Conservation (phyloP, 768 basidiomycete species). For the Kwoniella sp. region DNA sequence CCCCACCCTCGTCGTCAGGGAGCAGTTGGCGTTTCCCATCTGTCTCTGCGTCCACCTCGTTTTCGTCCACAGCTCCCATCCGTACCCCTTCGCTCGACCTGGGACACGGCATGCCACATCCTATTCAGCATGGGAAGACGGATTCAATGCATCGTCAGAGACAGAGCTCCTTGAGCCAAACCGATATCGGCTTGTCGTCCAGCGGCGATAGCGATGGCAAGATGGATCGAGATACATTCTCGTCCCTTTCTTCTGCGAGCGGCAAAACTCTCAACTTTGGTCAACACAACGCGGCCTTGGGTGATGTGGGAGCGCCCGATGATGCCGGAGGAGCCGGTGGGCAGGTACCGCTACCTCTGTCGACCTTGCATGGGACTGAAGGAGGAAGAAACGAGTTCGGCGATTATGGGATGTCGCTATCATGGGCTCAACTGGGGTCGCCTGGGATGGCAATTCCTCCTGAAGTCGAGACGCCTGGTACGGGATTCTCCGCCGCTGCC, state of each 20-base stretch:
- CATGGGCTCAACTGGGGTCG: neutral
- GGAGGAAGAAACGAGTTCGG: neutral
- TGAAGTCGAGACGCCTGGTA: neutral
- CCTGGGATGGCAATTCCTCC: neutral
- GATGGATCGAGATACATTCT: neutral
- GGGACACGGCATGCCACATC: neutral
- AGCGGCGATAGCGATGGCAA: neutral
- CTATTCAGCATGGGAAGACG: neutral
- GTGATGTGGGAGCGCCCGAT: neutral
- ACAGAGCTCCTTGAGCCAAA: conserved; percentile 19
- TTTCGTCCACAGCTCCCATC: neutral
- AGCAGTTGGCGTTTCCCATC: conserved; percentile 4
- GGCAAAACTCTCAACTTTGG: neutral
- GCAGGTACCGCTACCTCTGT: neutral
- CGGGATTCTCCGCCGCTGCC: neutral
- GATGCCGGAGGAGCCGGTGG: neutral
- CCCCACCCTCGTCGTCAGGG: neutral
- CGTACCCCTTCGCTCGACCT: conserved; percentile 3
- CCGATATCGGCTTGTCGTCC: conserved; percentile 11
- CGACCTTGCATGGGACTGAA: neutral
- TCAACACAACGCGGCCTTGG: neutral
- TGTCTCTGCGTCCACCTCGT: conserved; percentile 11
- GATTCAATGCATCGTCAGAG: conserved; percentile 4
- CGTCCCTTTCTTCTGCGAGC: neutral
- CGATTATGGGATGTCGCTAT: neutral